phyloP scores from a whole-genome alignment of 106 monocot genomes.

The Phalaenopsis aphrodite region DNA sequence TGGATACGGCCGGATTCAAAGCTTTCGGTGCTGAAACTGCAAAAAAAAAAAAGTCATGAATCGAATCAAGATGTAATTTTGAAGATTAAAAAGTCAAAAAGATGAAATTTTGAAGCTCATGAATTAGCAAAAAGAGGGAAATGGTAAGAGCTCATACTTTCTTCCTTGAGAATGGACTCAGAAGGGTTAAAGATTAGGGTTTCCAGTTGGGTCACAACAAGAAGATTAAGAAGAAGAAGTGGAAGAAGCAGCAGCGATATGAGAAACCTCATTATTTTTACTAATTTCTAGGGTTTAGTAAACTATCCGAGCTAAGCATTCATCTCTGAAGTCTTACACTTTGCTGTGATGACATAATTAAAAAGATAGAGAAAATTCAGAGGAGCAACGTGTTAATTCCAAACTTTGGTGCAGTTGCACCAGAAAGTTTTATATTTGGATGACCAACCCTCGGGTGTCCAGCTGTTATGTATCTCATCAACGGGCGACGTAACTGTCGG shows the following conservation, averaged over 20 bases:
- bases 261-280: slow-evolving; percentile 15
- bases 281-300: not conserved
- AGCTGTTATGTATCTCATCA: no score
- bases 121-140: not conserved
- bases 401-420: no score
- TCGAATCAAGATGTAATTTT: not conserved
- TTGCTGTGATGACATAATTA: not conserved
- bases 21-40: slow-evolving; percentile 55
- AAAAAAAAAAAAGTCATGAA: slow-evolving; percentile 13
- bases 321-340: not conserved
- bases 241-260: slow-evolving; percentile 11
- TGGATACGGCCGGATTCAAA: slow-evolving; percentile 60
- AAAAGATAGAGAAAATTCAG: no score
- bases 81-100: no score
- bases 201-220: slow-evolving; percentile 16
- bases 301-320: not conserved
- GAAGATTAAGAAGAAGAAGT: not conserved
- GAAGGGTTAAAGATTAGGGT: slow-evolving; percentile 8
- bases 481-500: no score
- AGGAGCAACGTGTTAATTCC: no score
- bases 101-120: not conserved
- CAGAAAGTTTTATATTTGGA: no score
- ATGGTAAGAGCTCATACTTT: slow-evolving; percentile 28
- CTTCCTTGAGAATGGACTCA: slow-evolving; percentile 22
- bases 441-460: no score